Conservation (phyloP, 2,329 filamentous ascomycete genomes). For the Parascedosporium putredinis region DNA sequence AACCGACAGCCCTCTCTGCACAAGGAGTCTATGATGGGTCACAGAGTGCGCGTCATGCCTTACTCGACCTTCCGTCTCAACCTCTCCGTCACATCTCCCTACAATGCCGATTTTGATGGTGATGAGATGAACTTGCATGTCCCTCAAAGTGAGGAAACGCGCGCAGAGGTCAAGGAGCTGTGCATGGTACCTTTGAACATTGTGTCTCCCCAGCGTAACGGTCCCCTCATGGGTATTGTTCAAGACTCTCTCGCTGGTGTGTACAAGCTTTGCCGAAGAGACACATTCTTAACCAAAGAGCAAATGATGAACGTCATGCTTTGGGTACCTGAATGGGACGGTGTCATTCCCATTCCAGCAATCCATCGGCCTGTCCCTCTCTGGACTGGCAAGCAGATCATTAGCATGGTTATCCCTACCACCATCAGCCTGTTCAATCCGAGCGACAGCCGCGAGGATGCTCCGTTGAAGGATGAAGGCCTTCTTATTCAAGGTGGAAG, state of each 20-base stretch:
- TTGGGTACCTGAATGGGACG: constrained; percentile 97
- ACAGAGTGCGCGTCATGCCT: constrained; percentile 94
- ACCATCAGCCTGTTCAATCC: constrained; percentile 72
- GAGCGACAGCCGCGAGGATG: constrained; percentile 47
- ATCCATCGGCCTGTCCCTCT: constrained; percentile 84
- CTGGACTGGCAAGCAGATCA: constrained; percentile 97
- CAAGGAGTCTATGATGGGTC: constrained; percentile 99
- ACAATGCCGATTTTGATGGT: constrained; percentile 99
- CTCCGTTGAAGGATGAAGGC: constrained; percentile 63
- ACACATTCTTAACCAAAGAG: constrained; percentile 82
- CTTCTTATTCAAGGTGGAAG: constrained; percentile 78
- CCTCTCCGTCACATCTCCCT: constrained; percentile 91
- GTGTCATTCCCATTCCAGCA: constrained; percentile 83
- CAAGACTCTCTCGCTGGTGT: constrained; percentile 94
- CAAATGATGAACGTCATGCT: constrained; percentile 94
- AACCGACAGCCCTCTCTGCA: constrained; percentile 98
- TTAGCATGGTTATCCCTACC: constrained; percentile 82
- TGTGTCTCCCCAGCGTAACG: constrained; percentile 93
- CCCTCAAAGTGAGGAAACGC: constrained; percentile 91
- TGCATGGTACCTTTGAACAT: constrained; percentile 99
- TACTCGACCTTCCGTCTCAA: constrained; percentile 98
- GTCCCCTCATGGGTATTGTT: constrained; percentile 97
- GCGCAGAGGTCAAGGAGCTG: constrained; percentile 85
- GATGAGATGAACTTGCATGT: constrained; percentile 99
- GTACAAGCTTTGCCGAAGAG: constrained; percentile 92